phyloP scores from a whole-genome alignment of 805 yeast genomes.

The Myxozyma monticola region DNA sequence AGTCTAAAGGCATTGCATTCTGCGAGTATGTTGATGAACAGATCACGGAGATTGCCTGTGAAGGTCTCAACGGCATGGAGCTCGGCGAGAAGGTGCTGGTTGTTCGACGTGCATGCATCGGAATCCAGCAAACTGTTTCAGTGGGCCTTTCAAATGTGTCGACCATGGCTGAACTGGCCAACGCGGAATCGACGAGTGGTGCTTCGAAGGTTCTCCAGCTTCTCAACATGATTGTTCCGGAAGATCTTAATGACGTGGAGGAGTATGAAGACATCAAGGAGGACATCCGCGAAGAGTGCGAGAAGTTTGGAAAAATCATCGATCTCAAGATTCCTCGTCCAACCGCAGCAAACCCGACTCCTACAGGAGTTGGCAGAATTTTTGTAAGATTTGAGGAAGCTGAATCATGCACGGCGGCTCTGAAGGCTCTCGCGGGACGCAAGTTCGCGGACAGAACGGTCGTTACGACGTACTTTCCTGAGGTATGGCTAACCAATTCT shows the following conservation, averaged over 20 bases:
- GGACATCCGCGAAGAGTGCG: constrained; percentile 54
- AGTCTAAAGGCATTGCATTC: constrained; percentile 61
- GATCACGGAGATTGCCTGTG: constrained; percentile 36
- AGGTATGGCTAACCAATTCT: constrained; percentile 36
- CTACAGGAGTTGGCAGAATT: constrained; percentile 69
- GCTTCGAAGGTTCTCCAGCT: constrained; percentile 57
- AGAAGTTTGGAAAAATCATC: constrained; percentile 52
- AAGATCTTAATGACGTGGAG: constrained; percentile 57
- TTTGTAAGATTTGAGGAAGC: constrained; percentile 62
- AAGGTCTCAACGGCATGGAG: constrained; percentile 41
- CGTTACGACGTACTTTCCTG: constrained; percentile 61
- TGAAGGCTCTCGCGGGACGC: constrained; percentile 61
- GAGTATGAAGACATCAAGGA: constrained; percentile 51
- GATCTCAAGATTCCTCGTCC: constrained; percentile 62
- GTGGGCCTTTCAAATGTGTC: constrained; percentile 18
- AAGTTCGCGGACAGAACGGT: constrained; percentile 68
- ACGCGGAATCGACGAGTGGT: constrained; percentile 34
- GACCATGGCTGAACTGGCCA: constrained; percentile 37
- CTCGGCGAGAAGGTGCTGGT: constrained; percentile 42
- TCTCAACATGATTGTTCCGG: constrained; percentile 63
- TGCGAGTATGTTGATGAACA: constrained; percentile 44
- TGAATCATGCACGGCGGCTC: constrained; percentile 56
- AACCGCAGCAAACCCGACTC: constrained; percentile 46
- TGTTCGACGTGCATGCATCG: constrained; percentile 46
- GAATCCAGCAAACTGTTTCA: constrained; percentile 26